Evolutionary conservation across 2,329 filamentous ascomycete species (phyloP), one percentile per base, ranked within the genome.

Genomic region (Cucurbitaria berberidis): DNA sequence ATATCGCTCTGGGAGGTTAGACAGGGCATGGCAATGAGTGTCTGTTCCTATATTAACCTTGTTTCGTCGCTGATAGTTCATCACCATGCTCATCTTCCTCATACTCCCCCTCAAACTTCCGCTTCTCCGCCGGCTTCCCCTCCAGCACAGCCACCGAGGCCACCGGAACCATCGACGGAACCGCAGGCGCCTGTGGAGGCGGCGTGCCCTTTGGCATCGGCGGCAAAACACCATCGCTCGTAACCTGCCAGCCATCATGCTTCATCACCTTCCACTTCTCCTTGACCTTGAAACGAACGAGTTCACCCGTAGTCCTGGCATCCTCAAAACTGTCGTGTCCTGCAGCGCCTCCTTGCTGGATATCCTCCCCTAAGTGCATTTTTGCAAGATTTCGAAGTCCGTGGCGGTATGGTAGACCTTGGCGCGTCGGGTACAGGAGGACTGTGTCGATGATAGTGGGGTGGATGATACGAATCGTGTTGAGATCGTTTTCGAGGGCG

Each of bases 271-370:
- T 84, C 90, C 91, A 96, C 57, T 86, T 82, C 48, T 88, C 81
- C 46, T 80, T 82, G 5, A 96, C 82, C 72, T 87, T 90, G 44
- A 86, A 81, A 41, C 89, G 80, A 0, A 96, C 90, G 45, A 99
- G 75, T 55, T 98, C 92, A 0, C 93, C 95, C 0, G 96, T 93
- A 0, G 93, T 90, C 41, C 88, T 84, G 0, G 95, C 91, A 70
- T 99, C 95, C 73, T 99, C 95, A 22, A 88, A 89, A 22, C 91
- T 96, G 76, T 99, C 95, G 74, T 99, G 95, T 0, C 95, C 95
- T 16, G 76, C 59, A 53, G 78, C 77, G 11, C 78, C 83, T 38
- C 87, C 89, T 30, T 86, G 85, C 74, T 99, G 95, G 32, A 99
- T 97, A 47, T 87, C 84, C 22, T 87, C 82, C 51, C 87, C 83